Conservation (phyloP, 23 red algal genomes). For the Gracilaria vermiculophylla region DNA sequence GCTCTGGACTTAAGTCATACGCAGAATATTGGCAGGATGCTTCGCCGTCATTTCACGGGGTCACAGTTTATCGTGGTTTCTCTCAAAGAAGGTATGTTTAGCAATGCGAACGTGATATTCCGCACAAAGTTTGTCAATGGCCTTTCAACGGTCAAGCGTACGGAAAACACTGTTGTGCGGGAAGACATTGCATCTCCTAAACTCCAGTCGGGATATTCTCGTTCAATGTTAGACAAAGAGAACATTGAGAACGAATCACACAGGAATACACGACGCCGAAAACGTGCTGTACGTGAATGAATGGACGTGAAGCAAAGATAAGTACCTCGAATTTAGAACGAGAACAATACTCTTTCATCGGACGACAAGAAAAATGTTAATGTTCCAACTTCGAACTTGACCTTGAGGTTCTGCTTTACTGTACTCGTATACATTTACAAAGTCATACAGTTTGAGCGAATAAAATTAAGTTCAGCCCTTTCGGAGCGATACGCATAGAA, state of each 20-base stretch:
- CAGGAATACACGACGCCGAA: background rate
- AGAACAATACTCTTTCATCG: too few species aligned
- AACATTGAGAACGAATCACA: slow-evolving; percentile 7
- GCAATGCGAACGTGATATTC: slow-evolving; percentile 97
- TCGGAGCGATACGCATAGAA: background rate
- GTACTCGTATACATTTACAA: background rate
- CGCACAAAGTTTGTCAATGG: slow-evolving; percentile 95
- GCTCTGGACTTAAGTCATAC: slow-evolving; percentile 98
- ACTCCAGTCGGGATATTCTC: background rate
- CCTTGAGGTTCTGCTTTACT: too few species aligned
- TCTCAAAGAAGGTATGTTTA: slow-evolving; percentile 97
- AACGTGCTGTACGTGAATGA: background rate
- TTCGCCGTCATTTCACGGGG: slow-evolving; percentile 75
- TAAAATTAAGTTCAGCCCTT: background rate
- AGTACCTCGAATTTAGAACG: too few species aligned
- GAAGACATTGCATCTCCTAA: slow-evolving; percentile 1
- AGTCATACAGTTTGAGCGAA: background rate
- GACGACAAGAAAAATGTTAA: too few species aligned
- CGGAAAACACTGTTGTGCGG: slow-evolving; percentile 39
- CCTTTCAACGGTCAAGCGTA: slow-evolving; percentile 82
- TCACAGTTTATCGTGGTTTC: slow-evolving; percentile 98
- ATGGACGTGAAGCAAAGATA: background rate
- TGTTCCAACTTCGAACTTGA: too few species aligned
- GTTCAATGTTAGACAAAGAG: background rate
- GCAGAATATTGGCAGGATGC: slow-evolving; percentile 96